Percentiles rank a stretch among this genome's conserved stretches.
phyloP scores from a whole-genome alignment of 2,329 filamentous ascomycete genomes.

The Didymella arachidicola region DNA sequence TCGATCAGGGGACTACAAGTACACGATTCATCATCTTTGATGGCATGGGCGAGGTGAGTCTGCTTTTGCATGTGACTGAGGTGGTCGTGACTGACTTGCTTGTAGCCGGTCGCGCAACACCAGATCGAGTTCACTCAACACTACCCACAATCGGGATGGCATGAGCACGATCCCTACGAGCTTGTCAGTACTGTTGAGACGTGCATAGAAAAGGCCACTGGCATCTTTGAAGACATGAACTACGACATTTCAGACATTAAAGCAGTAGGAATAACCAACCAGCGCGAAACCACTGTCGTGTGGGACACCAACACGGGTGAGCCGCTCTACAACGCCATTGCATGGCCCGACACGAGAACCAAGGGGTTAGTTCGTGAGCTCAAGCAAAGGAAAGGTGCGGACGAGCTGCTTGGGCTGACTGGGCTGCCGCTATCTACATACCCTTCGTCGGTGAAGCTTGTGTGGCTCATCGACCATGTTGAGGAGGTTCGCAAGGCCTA shows the following conservation, averaged over 20 bases:
- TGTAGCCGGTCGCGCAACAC: conserved; percentile 76
- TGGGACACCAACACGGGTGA: conserved; percentile 85
- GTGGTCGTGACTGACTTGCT: conserved; percentile 8
- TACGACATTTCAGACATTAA: conserved; percentile 73
- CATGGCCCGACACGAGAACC: conserved; percentile 86
- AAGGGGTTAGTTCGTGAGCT: conserved; percentile 78
- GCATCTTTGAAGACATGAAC: conserved; percentile 74
- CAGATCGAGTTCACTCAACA: conserved; percentile 87
- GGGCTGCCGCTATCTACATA: conserved; percentile 89
- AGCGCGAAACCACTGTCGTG: conserved; percentile 85
- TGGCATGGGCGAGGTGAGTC: conserved; percentile 64
- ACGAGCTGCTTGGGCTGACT: conserved; percentile 73
- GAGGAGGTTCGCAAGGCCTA: conserved; percentile 76
- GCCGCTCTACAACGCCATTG: conserved; percentile 82
- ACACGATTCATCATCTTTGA: conserved; percentile 92
- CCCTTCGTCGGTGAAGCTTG: conserved; percentile 82
- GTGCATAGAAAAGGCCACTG: conserved; percentile 80
- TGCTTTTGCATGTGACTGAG: background rate
- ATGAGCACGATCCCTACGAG: conserved; percentile 85
- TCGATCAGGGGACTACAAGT: conserved; percentile 91
- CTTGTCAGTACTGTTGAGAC: conserved; percentile 76
- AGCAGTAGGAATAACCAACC: conserved; percentile 85
- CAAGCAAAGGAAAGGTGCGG: conserved; percentile 71
- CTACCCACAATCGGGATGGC: conserved; percentile 87
- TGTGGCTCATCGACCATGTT: conserved; percentile 81